Percentiles rank a stretch among this genome's conserved stretches.
Evolutionary conservation across 1,284 basidiomycete species (phyloP).

Genomic region (Pyrrhoderma lamaoense): DNA sequence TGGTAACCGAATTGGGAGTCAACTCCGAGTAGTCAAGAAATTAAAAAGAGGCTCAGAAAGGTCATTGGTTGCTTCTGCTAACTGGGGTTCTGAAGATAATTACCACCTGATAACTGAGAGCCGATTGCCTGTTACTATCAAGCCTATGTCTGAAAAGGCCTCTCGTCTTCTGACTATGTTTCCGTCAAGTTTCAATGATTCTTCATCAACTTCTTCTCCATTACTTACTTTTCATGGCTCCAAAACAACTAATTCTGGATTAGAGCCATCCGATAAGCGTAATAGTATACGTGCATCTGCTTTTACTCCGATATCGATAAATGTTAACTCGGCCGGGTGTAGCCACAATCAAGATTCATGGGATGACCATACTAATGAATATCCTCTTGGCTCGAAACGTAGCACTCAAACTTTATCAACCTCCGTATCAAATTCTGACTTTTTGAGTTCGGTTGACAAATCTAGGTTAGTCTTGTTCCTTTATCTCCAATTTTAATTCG

Average conservation of each 20-base stretch:
- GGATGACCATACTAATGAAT: too few species aligned
- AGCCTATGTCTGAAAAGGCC: neutral
- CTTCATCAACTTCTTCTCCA: conserved; percentile 1
- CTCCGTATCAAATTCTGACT: too few species aligned
- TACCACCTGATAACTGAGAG: neutral
- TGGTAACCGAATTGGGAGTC: neutral
- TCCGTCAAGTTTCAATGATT: neutral
- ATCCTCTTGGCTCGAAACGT: too few species aligned
- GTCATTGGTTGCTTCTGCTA: neutral
- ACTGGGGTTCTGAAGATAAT: neutral
- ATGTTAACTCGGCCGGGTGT: neutral
- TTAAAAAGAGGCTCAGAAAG: neutral
- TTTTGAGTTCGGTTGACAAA: too few species aligned
- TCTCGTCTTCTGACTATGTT: neutral
- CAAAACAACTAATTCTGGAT: neutral
- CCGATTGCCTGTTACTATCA: neutral
- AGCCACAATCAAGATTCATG: too few species aligned
- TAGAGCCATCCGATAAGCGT: neutral
- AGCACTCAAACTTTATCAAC: too few species aligned
- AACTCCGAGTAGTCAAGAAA: conserved; percentile 7
- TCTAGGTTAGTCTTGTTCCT: neutral
- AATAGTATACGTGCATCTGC: neutral
- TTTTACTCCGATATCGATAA: neutral
- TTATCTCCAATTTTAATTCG: neutral
- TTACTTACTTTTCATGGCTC: neutral